Base-by-base conservation (phyloP, 495 filamentous ascomycete species). In the Penicillium tannophilum region DNA sequence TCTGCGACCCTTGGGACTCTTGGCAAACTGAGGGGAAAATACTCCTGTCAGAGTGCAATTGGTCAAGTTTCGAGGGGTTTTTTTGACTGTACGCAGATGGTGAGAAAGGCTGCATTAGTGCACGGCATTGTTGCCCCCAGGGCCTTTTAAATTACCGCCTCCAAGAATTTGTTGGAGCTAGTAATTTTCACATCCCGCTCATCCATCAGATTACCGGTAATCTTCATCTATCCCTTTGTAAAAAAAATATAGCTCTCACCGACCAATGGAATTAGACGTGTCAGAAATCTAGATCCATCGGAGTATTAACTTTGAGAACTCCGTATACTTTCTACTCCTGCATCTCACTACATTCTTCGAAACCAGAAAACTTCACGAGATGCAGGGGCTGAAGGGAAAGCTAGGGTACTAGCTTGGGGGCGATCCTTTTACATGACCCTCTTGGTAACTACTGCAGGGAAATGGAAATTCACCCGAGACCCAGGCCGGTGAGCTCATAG, bases 31-130 rank as follows among this genome's bases (percentile, higher is more conserved):
- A 7, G 16, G 7, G 16, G 5, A 12, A 14, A 4, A 17, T 6
- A 41, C 4, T n/a, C 39, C 16, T n/a, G 14, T 41, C 6, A 23
- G 31, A 14, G 2, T 55, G 8, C 39, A 36, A 65, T 65, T 60
- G 63, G 60, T 19, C 14, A 65, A 12, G 59, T 65, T 59, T 65
- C 14, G 56, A 57, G 49, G 49, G 54, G n/a, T 45, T 58, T 41
- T 14, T 7, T 4, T 7, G 39, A 41, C 39, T n/a, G 4, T 41
- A n/a, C 9, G 33, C 33, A 36, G 33, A 36, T 36, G 14, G 39
- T 41, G 39, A 41, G 39, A 17, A 41, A 41, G 3, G 6, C 10
- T 41, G 39, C 39, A 41, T 41, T 41, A 41, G 39, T 41, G 39
- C 16, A 36, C 33, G 12, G 33, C 33, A 36, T 36, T 36, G 10